Base-by-base conservation (phyloP, 805 yeast species). In the Clavispora santaluciae region DNA sequence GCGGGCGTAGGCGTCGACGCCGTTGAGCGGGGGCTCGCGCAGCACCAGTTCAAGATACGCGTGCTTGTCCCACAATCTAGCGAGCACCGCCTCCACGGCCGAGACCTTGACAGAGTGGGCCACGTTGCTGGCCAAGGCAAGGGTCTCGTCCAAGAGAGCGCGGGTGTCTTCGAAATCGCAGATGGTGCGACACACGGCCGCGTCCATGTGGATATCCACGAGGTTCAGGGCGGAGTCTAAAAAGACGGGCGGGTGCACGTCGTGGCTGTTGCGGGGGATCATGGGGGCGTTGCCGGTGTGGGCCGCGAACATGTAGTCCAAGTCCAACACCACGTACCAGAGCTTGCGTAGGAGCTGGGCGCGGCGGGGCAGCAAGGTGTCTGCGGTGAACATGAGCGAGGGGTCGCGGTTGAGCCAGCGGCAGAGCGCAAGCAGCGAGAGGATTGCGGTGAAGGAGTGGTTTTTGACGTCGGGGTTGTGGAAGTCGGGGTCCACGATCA, bases 331-430 rank as follows among this genome's bases (percentile, higher is more conserved):
- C 13, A 18, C 15, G 37, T 39, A 33, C 41, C 41, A 39, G 22
- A 39, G 17, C 18, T 33, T 33, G 21, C 41, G 36, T 16, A 25
- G 31, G 6, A 33, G 22, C 21, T n/a, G n/a, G 30, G 17, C 18
- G 25, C 17, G 33, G 13, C 36, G 29, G 11, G 26, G 13, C 3
- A 21, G 5, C 24, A 24, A n/a, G 9, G 22, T 2, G 11, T 39
- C 36, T 2, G 5, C 10, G 18, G 29, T 22, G 29, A 22, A 33
- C 16, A 25, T 23, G 16, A 6, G 7, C 10, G 15, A 6, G 6
- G 41, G 37, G 16, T 39, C 41, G n/a, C 41, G 16, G 37, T 39
- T 24, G 22, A 39, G 33, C 33, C 26, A 39, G 25, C 37, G 31
- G 22, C n/a, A 8, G 22, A 18, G 16, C 16, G 37, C 37, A 30